A percentile compares a stretch with the other conserved stretches of the same genome.
These are phyloP conservation scores for Monoraphidium neglectum DNA, from an alignment of 139 green algal genomes.

Conservation along the genomic window DNA sequence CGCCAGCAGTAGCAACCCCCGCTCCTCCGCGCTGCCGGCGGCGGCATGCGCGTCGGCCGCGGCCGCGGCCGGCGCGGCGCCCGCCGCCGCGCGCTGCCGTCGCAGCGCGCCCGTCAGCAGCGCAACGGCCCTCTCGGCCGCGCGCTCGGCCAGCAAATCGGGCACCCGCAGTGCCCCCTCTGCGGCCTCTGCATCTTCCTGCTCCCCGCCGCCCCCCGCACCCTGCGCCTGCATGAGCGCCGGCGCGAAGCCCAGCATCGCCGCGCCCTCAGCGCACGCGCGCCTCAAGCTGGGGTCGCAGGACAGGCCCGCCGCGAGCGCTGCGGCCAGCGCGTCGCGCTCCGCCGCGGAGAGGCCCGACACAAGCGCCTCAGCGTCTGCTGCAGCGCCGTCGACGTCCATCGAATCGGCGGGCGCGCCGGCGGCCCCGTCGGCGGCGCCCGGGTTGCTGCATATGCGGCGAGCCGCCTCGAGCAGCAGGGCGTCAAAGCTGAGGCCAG, in stretches of 20 bases:
- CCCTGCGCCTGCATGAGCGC: constrained; percentile 12
- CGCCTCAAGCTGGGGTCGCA: constrained; percentile 42
- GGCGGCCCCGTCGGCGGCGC: not conserved
- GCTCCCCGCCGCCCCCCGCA: not conserved
- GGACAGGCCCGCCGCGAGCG: constrained; percentile 43
- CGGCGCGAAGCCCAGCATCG: constrained; percentile 40
- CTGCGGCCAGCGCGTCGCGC: constrained; percentile 31
- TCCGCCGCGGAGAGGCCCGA: not conserved
- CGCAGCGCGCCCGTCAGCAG: constrained; percentile 17
- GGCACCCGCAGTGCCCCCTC: constrained; percentile 29
- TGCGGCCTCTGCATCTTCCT: not conserved
- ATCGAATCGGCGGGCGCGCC: not conserved
- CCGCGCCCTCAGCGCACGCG: constrained; percentile 47
- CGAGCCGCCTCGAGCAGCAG: constrained; percentile 22
- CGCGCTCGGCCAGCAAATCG: constrained; percentile 3
- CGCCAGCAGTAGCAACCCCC: constrained; percentile 19
- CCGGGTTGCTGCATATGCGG: not conserved
- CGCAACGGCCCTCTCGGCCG: not conserved
- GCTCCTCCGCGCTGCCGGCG: constrained; percentile 2
- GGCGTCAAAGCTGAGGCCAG: constrained; percentile 37
- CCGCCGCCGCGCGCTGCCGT: constrained; percentile 24
- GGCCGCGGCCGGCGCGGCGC: constrained; percentile 18
- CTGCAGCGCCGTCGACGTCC: not conserved
- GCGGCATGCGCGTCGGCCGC: constrained; percentile 27
- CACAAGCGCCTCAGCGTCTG: too few relatives aligned